Conservation (phyloP, 805 yeast species). For the Isabelozyma gotoi region DNA sequence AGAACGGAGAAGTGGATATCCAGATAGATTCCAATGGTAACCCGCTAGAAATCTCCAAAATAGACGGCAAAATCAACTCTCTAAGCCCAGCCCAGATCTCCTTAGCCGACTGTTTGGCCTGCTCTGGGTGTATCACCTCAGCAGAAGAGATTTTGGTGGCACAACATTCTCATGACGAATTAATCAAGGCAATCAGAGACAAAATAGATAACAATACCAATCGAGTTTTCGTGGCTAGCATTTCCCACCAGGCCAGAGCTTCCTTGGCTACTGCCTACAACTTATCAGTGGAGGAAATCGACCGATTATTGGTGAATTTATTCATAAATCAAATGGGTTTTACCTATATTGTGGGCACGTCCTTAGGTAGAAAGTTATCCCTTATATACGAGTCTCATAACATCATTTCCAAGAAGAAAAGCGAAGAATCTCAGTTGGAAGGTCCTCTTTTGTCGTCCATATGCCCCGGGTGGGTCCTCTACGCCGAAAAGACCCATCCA, state of each 20-base stretch:
- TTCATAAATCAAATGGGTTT: conserved; percentile 66
- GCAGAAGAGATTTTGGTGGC: conserved; percentile 95
- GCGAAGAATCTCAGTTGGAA: conserved; percentile 6
- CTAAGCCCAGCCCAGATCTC: conserved; percentile 84
- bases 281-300: conserved; percentile 54
- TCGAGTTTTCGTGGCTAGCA: conserved; percentile 65
- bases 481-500: conserved; percentile 95
- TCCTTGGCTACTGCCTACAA: conserved; percentile 72
- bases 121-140: conserved; percentile 95
- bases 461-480: conserved; percentile 96
- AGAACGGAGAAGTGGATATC: conserved; percentile 47
- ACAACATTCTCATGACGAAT: conserved; percentile 82
- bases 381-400: conserved; percentile 42
- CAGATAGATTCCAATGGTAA: conserved; percentile 58
- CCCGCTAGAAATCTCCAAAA: conserved; percentile 67
- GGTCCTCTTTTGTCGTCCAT: conserved; percentile 66
- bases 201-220: conserved; percentile 16
- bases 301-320: conserved; percentile 57
- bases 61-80: conserved; percentile 49
- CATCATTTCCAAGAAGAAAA: conserved; percentile 45
- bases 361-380: conserved; percentile 72
- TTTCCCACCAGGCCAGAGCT: conserved; percentile 84
- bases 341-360: conserved; percentile 76
- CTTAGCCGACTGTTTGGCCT: conserved; percentile 90
- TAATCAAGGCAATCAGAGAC: conserved; percentile 56